Evolutionary conservation across 768 basidiomycete species (phyloP).

Genomic region (Dictyophora rubrovolvata): DNA sequence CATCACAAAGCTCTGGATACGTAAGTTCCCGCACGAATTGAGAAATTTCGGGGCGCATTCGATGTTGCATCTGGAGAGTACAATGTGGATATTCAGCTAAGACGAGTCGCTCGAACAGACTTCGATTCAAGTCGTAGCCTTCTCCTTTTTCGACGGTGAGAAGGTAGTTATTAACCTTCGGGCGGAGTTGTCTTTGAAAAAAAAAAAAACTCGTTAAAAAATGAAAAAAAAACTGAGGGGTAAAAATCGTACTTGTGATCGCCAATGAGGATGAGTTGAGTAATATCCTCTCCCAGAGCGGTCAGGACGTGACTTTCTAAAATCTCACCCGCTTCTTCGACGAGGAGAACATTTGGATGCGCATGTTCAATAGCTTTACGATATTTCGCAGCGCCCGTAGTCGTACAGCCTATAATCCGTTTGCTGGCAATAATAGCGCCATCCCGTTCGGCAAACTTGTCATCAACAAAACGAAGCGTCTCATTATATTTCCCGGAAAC

Average conservation of each 20-base stretch:
- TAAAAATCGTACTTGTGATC: slow-evolving; percentile 53
- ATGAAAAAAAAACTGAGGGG: not conserved
- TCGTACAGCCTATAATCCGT: slow-evolving; percentile 57
- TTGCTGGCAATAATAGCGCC: slow-evolving; percentile 31
- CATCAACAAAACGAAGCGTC: slow-evolving; percentile 25
- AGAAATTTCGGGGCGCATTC: slow-evolving; percentile 71
- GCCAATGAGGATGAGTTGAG: slow-evolving; percentile 56
- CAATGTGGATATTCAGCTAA: slow-evolving; percentile 51
- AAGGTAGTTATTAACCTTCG: slow-evolving; percentile 56
- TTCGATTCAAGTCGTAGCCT: slow-evolving; percentile 57
- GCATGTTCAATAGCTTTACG: slow-evolving; percentile 34
- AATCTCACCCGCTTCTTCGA: slow-evolving; percentile 69
- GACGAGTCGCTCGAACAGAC: slow-evolving; percentile 61
- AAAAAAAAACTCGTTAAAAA: not conserved
- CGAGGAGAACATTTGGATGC: slow-evolving; percentile 43
- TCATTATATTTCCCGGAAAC: slow-evolving; percentile 30
- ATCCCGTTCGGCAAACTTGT: slow-evolving; percentile 26
- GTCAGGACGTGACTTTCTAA: slow-evolving; percentile 58
- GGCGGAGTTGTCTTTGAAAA: slow-evolving; percentile 50
- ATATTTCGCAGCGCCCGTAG: slow-evolving; percentile 60
- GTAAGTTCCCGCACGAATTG: slow-evolving; percentile 49
- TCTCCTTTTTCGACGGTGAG: slow-evolving; percentile 60
- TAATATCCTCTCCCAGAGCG: slow-evolving; percentile 34
- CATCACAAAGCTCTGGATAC: slow-evolving; percentile 55
- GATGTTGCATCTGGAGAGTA: slow-evolving; percentile 48